Base-by-base conservation (phyloP, 1,284 basidiomycete species). In the Malassezia psittaci region DNA sequence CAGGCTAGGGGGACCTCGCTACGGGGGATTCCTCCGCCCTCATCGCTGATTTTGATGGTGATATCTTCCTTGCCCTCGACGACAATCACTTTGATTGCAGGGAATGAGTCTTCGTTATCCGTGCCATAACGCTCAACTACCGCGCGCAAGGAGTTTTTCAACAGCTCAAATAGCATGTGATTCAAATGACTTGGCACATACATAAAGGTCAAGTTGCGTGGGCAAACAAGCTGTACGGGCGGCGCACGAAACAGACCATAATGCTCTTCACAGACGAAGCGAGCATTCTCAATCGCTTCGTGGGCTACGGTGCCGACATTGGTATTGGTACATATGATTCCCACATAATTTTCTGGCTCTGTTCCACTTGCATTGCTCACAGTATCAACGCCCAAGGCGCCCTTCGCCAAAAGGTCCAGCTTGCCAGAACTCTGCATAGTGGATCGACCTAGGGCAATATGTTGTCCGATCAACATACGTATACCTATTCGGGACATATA, bases 191-290 rank as follows among this genome's bases (percentile, higher is more conserved):
- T 91, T 0, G 93, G 94, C 52, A 98, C 90, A 77, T 98, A 98
- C 68, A 91, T 83, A 77, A 98, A 98, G 33, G 82, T 82, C 59
- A 98, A 82, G 72, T 89, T 79, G 50, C 82, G 78, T 0, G 90
- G 90, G 75, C 93, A 98, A 65, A 96, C 89, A 54, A 99, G 85
- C 74, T 98, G 90, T 9, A 99, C 90, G 1, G 90, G 89, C 0
- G 94, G 93, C 0, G 88, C 90, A 65, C 86, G 88, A 83, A 96
- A 96, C 78, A 99, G 85, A 4, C 77, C 79, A 55, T 75, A 76
- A 77, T 96, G 91, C 74, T 96, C 93, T 78, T 96, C 93, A 77
- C 93, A 96, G 8, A 99, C 90, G 75, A 90, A 98, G 32, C 90
- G 83, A 4, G 94, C 90, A 75, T 98, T 98, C 76, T 99, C 93